phyloP scores from a whole-genome alignment of 2,329 filamentous ascomycete species.

The Hypoxylon sp. region DNA sequence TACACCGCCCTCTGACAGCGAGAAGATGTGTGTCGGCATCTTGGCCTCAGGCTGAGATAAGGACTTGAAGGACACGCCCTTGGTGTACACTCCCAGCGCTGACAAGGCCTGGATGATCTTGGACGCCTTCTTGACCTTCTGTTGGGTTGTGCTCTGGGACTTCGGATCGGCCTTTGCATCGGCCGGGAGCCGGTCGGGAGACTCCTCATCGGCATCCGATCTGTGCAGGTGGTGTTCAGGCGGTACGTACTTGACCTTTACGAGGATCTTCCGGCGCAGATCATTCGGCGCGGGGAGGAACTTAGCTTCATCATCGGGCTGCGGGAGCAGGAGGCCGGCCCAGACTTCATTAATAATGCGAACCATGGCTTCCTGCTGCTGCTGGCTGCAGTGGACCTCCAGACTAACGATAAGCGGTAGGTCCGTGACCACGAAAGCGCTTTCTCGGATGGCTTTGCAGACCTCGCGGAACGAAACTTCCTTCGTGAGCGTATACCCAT shows the following conservation, averaged over 20 bases:
- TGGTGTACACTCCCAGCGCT: slow-evolving; percentile 84
- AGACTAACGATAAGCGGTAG: slow-evolving; percentile 94
- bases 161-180: slow-evolving; percentile 54
- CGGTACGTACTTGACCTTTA: slow-evolving; percentile 83
- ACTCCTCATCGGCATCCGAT: slow-evolving; percentile 51
- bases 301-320: slow-evolving; percentile 62
- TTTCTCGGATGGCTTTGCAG: slow-evolving; percentile 82
- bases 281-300: slow-evolving; percentile 77
- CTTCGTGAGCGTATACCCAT: slow-evolving; percentile 92
- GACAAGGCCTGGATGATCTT: slow-evolving; percentile 82
- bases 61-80: slow-evolving; percentile 84
- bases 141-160: slow-evolving; percentile 54
- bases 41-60: slow-evolving; percentile 78
- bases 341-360: slow-evolving; percentile 90
- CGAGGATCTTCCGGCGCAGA: slow-evolving; percentile 82
- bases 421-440: slow-evolving; percentile 81
- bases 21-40: slow-evolving; percentile 79
- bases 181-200: slow-evolving; percentile 48
- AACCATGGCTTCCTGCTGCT: slow-evolving; percentile 93
- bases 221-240: slow-evolving; percentile 51
- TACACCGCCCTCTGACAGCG: slow-evolving; percentile 74
- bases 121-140: slow-evolving; percentile 63
- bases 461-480: slow-evolving; percentile 90
- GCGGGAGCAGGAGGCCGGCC: slow-evolving; percentile 78
- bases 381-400: slow-evolving; percentile 85